Base-by-base conservation (phyloP, 768 basidiomycete species). In the Hebeloma cylindrosporum region DNA sequence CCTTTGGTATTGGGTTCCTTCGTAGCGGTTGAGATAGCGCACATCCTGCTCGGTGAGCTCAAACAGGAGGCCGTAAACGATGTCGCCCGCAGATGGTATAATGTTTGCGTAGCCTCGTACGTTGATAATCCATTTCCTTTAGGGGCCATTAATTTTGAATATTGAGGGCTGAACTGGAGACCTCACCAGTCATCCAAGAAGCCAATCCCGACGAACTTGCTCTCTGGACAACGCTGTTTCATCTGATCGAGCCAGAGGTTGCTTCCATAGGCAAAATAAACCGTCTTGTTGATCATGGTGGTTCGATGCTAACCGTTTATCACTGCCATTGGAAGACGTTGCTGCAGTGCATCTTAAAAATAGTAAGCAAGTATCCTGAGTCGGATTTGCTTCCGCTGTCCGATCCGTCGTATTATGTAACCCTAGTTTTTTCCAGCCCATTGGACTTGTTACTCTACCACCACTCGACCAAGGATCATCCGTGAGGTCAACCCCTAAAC, bases 381-480 rank as follows among this genome's bases (percentile, higher is more conserved):
- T 43, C 38, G 47, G 40, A 53, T 50, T 47, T 53, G 50, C 32
- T 32, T 44, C 21, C 18, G 4, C 21, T 27, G 33, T 42, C 11
- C 41, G 27, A 31, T 44, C 26, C 17, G 34, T 27, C 5, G 45
- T 58, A 58, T 55, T 42, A 26, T 10, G 3, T 7, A 7, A 9
- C 25, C 36, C 22, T 25, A 30, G 46, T 47, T 56, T 49, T 48
- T 46, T 35, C 4, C 21, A 31, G 29, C 40, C 31, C 30, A 34
- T 25, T 29, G 16, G 23, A 17, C 25, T 44, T 39, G 40, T 41
- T 30, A 54, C 45, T 51, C 45, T 40, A 43, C 52, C 47, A 53
- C 41, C 51, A 59, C 43, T 66, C 62, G 88, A 88, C 88, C 88
- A 87, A 88, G 88, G 88, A 90, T 90, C 88, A 72, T 66, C 71